These are phyloP conservation scores for Amoebophrya sp. DNA, from an alignment of 169 alveolate genomes.

Conservation along the genomic window DNA sequence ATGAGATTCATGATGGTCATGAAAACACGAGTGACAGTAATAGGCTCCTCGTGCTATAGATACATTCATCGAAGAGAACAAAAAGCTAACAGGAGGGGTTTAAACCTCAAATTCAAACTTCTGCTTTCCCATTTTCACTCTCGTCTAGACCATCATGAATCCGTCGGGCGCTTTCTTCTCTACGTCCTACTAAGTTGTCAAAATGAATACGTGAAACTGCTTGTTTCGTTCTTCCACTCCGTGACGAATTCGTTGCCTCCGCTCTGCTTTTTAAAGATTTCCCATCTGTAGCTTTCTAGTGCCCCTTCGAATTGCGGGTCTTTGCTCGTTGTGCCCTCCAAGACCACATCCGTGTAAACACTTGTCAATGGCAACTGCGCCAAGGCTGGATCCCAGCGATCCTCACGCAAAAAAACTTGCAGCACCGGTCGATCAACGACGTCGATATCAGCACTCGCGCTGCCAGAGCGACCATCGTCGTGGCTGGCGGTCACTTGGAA, in stretches of 20 bases:
- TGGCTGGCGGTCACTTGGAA: not conserved
- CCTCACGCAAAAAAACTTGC: not conserved
- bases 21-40: too few relatives aligned
- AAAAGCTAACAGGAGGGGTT: too few relatives aligned
- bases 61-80: too few relatives aligned
- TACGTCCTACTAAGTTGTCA: too few relatives aligned
- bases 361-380: not conserved
- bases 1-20: too few relatives aligned
- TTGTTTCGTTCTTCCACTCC: not conserved
- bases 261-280: not conserved
- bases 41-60: too few relatives aligned
- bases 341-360: not conserved
- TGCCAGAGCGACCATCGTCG: not conserved
- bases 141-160: too few relatives aligned
- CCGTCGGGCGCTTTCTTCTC: too few relatives aligned
- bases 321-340: not conserved
- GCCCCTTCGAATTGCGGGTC: conserved; percentile 2
- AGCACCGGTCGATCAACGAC: not conserved
- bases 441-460: not conserved
- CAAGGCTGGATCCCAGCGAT: not conserved
- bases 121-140: too few relatives aligned
- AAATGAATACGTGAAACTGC: not conserved
- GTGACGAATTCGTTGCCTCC: not conserved
- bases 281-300: not conserved
- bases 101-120: too few relatives aligned